Evolutionary conservation across 2,329 filamentous ascomycete species (phyloP).

Genomic region (Cercospora sojina): DNA sequence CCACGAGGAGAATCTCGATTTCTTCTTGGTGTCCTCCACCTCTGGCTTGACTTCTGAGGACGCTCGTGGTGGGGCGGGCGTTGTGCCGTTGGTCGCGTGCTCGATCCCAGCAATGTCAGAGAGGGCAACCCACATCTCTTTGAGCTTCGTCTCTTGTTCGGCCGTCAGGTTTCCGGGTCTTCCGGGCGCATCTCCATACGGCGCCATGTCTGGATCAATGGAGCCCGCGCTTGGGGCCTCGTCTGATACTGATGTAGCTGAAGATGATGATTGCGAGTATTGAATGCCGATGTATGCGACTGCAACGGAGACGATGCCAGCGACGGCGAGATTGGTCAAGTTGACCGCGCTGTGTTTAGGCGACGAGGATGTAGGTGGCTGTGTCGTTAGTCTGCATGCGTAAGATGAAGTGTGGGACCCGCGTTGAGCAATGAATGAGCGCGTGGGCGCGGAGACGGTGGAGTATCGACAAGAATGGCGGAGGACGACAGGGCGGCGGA

Average conservation of each 20-base stretch:
- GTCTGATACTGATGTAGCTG: not conserved
- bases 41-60: constrained; percentile 33
- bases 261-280: constrained; percentile 17
- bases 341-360: constrained; percentile 24
- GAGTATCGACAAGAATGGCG: not conserved
- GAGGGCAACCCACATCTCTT: constrained; percentile 77
- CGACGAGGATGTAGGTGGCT: constrained; percentile 1
- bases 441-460: not conserved
- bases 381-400: constrained; percentile 1
- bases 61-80: constrained; percentile 14
- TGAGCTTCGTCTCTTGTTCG: constrained; percentile 84
- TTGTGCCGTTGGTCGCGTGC: constrained; percentile 32
- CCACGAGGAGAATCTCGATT: constrained; percentile 71
- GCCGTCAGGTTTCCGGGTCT: constrained; percentile 82
- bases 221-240: constrained; percentile 22
- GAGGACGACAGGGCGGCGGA: constrained; percentile 1
- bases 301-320: constrained; percentile 25
- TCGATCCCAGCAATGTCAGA: constrained; percentile 71
- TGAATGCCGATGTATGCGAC: constrained; percentile 27
- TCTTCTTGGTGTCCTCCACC: constrained; percentile 53
- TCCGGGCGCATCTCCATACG: constrained; percentile 54
- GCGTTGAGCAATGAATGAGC: constrained; percentile 4
- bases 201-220: constrained; percentile 36
- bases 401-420: constrained; percentile 1
- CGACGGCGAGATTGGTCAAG: constrained; percentile 27